Evolutionary conservation across 345 rosid species (phyloP), one percentile per base, ranked within the genome.

Genomic region (Dovyalis caffra): DNA sequence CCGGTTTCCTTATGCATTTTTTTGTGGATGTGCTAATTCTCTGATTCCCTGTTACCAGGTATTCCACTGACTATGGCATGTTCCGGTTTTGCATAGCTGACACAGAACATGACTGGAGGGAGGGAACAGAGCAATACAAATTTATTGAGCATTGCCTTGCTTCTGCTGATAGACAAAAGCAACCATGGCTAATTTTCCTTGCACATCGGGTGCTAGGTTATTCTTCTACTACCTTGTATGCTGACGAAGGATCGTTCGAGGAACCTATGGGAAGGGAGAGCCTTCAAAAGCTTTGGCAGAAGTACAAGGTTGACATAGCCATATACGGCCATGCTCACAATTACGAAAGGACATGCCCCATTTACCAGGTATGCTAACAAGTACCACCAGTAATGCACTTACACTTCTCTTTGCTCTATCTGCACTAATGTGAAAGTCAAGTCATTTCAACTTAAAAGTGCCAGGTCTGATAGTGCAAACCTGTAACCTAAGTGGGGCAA

Each of bases 61-160:
- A 91, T 73, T 84, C 88, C 4, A 88, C 90, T 20, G 94, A 91
- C 80, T 91, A 87, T 23, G 97, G 97, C 71, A 91, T 90, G 94
- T 91, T 91, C 74, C 80, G 85, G 9, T 91, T 91, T 83, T 91
- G 97, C 69, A 78, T 91, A 49, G 92, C 88, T 28, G 94, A 90
- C 66, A 88, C 91, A 8, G 97, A 91, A 66, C 92, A 86, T 25
- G 92, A 90, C 77, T 90, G 97, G 94, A 86, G 91, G 73, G 89
- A 88, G 74, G 97, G 94, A 68, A 86, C 94, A 0, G 92, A 90
- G 69, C 94, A 91, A 51, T 87, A 88, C 82, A 76, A 81, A 45
- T 91, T 90, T 83, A 87, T 91, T 15, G 94, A 91, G 74, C 89
- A 80, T 6, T 91, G 94, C 71, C 76, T 91, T 34, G 86, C 91